These are phyloP conservation scores for Eucalyptus polybractea DNA, from an alignment of 345 rosid species.

Conservation along the genomic window DNA sequence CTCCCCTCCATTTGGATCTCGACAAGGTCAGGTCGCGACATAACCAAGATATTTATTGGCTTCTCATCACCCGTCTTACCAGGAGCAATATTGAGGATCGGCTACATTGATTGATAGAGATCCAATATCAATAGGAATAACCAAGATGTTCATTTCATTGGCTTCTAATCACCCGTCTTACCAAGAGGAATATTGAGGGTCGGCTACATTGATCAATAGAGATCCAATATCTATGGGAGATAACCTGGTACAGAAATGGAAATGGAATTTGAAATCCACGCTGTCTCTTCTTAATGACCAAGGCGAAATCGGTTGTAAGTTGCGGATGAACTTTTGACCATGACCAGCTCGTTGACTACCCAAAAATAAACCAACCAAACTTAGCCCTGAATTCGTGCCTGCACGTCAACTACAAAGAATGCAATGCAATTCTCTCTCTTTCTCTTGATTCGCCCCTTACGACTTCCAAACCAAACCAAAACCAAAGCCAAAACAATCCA, in stretches of 20 bases:
- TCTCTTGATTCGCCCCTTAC: not conserved
- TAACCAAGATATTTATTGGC: too few species aligned
- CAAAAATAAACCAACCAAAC: not conserved
- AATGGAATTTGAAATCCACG: not conserved
- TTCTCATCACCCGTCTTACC: too few species aligned
- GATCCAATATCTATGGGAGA: not conserved
- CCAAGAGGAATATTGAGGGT: too few species aligned
- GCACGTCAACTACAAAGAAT: slow-evolving; percentile 41
- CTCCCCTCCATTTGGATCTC: too few species aligned
- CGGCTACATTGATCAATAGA: too few species aligned
- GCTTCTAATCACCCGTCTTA: too few species aligned
- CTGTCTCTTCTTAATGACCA: not conserved
- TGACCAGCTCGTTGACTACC: not conserved
- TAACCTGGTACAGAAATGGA: not conserved
- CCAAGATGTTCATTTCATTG: too few species aligned
- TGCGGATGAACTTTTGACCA: not conserved
- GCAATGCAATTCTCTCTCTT: not conserved
- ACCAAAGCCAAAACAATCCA: not conserved
- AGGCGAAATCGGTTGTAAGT: not conserved
- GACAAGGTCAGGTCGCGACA: too few species aligned
- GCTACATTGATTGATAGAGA: too few species aligned
- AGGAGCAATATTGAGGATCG: too few species aligned
- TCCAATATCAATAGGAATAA: not conserved
- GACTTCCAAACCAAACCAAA: not conserved
- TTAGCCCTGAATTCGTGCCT: slow-evolving; percentile 33